A percentile compares a stretch with the other conserved stretches of the same genome.
Evolutionary conservation across 1,284 basidiomycete species (phyloP).

Genomic region (Ganoderma lingzhi): DNA sequence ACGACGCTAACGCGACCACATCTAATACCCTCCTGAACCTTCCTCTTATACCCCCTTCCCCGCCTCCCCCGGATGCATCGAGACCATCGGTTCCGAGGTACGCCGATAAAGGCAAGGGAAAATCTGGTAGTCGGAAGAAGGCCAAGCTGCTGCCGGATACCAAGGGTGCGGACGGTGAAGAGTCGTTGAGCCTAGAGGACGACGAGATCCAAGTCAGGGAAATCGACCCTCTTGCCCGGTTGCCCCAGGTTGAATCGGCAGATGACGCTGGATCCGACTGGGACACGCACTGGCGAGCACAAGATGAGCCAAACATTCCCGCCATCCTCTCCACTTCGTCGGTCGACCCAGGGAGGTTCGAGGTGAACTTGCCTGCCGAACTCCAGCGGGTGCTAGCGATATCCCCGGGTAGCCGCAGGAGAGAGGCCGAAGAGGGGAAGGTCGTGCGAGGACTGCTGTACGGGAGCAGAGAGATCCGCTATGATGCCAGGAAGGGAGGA

Average conservation of each 20-base stretch:
- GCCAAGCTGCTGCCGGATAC: slow-evolving; percentile 41
- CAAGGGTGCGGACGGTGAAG: slow-evolving; percentile 36
- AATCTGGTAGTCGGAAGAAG: slow-evolving; percentile 49
- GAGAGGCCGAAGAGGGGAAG: slow-evolving; percentile 56
- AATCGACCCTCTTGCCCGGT: slow-evolving; percentile 39
- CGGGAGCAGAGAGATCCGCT: slow-evolving; percentile 61
- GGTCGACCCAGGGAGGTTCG: slow-evolving; percentile 46
- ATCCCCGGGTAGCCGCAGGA: slow-evolving; percentile 48
- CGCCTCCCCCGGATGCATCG: slow-evolving; percentile 53
- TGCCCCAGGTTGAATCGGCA: slow-evolving; percentile 14
- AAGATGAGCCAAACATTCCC: slow-evolving; percentile 18
- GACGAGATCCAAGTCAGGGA: slow-evolving; percentile 42
- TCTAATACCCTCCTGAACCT: slow-evolving; percentile 29
- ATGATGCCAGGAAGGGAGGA: slow-evolving; percentile 69
- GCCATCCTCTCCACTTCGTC: slow-evolving; percentile 21
- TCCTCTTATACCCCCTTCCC: slow-evolving; percentile 65
- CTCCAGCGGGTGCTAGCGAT: slow-evolving; percentile 69
- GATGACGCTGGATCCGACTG: slow-evolving; percentile 41
- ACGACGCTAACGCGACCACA: slow-evolving; percentile 20
- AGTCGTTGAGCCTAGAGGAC: slow-evolving; percentile 46
- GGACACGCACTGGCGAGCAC: slow-evolving; percentile 30
- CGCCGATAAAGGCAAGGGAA: slow-evolving; percentile 49
- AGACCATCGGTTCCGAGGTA: slow-evolving; percentile 36
- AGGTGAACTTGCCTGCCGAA: slow-evolving; percentile 70
- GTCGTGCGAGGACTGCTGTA: slow-evolving; percentile 67